Percentiles rank a stretch among this genome's conserved stretches.
Evolutionary conservation across 805 yeast genomes (phyloP).

Genomic region (Yarrowia hollandica): DNA sequence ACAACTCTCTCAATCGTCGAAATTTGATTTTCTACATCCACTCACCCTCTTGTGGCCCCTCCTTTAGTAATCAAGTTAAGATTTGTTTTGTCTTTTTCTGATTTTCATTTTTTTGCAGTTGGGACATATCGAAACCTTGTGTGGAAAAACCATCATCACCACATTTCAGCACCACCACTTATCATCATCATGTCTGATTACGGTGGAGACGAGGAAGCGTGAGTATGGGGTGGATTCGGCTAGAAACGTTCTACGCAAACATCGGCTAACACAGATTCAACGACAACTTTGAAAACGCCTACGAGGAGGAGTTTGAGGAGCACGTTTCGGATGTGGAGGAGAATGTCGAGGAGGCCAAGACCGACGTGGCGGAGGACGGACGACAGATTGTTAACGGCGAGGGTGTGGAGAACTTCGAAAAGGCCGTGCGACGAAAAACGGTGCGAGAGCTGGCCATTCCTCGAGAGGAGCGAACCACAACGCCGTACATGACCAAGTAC

Average conservation of each 20-base stretch:
- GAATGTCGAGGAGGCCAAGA: conserved; percentile 46
- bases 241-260: background rate
- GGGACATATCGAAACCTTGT: background rate
- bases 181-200: conserved; percentile 29
- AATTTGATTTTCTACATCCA: too few species aligned
- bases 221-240: conserved; percentile 31
- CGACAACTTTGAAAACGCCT: conserved; percentile 43
- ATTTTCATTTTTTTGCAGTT: background rate
- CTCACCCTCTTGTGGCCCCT: background rate
- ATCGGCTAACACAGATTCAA: conserved; percentile 49
- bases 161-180: conserved; percentile 3
- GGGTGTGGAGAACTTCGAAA: conserved; percentile 47
- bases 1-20: too few species aligned
- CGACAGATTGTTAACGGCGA: conserved; percentile 67
- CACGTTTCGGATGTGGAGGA: conserved; percentile 76
- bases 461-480: conserved; percentile 83
- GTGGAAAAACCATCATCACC: conserved; percentile 26
- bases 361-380: conserved; percentile 65
- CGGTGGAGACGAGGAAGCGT: conserved; percentile 47
- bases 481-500: conserved; percentile 98
- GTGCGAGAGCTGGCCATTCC: conserved; percentile 83
- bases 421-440: conserved; percentile 56
- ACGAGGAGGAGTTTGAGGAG: conserved; percentile 70
- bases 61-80: too few species aligned
- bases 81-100: too few species aligned